Evolutionary conservation across 352 stramenopile species (phyloP).

Genomic region (Globisporangium solare): DNA sequence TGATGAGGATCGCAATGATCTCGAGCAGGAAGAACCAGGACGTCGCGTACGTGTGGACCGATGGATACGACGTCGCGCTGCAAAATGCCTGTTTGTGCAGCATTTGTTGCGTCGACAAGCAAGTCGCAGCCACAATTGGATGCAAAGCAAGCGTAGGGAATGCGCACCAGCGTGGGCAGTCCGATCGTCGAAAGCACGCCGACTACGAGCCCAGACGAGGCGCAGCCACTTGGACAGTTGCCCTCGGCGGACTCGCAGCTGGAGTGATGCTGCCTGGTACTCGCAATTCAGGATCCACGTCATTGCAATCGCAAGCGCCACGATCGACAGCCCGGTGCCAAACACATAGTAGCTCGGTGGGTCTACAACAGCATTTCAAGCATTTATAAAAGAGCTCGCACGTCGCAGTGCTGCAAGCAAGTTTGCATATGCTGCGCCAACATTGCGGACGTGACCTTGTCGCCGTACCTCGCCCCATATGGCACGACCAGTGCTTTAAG

Average conservation of each 20-base stretch:
- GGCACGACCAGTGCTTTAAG: too few species aligned
- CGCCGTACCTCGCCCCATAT: slow-evolving; percentile 33
- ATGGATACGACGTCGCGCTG: slow-evolving; percentile 21
- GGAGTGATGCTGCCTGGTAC: slow-evolving; percentile 27
- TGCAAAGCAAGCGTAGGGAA: too few species aligned
- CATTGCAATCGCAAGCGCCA: slow-evolving; percentile 31
- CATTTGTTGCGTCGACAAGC: too few species aligned
- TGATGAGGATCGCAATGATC: slow-evolving; percentile 32
- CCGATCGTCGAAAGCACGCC: slow-evolving; percentile 36
- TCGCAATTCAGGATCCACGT: slow-evolving; percentile 44
- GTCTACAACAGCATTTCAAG: slow-evolving; percentile 20
- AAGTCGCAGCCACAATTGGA: too few species aligned
- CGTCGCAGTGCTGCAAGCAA: too few species aligned
- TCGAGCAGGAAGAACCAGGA: slow-evolving; percentile 38
- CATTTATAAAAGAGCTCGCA: too few species aligned
- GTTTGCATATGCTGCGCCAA: too few species aligned
- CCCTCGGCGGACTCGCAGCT: slow-evolving; percentile 20
- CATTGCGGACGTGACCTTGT: too few species aligned
- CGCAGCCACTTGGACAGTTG: slow-evolving; percentile 14
- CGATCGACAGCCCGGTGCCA: slow-evolving; percentile 29
- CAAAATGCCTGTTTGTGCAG: slow-evolving; percentile 9
- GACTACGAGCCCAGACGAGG: slow-evolving; percentile 15
- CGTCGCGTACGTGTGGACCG: slow-evolving; percentile 22
- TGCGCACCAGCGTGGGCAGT: slow-evolving; percentile 31
- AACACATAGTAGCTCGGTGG: slow-evolving; percentile 39